These are phyloP conservation scores for Penicillium sp. DNA, from an alignment of 2,329 filamentous ascomycete genomes.

Conservation along the genomic window DNA sequence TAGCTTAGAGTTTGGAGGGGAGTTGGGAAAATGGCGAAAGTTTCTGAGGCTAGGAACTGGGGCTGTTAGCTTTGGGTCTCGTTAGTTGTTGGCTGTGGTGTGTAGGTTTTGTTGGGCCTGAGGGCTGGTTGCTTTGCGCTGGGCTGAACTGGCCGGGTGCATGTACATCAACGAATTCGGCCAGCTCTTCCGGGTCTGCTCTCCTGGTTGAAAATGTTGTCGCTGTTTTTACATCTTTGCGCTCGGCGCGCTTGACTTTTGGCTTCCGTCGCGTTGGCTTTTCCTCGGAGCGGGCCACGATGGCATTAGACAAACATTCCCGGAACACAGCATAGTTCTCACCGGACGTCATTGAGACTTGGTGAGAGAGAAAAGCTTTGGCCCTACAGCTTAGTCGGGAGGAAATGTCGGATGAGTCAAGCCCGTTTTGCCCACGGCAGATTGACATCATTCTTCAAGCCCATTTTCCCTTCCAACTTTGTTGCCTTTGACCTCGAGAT, in stretches of 20 bases:
- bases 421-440: constrained; percentile 4
- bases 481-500: neutral
- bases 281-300: constrained; percentile 54
- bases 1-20: constrained; percentile 56
- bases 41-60: constrained; percentile 60
- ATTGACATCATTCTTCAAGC: constrained; percentile 15
- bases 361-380: neutral
- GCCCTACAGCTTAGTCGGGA: neutral
- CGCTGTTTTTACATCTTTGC: constrained; percentile 9
- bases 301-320: constrained; percentile 61
- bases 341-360: constrained; percentile 18
- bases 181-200: constrained; percentile 56
- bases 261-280: constrained; percentile 28
- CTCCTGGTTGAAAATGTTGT: constrained; percentile 10
- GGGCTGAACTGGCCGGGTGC: neutral
- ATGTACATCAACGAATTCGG: constrained; percentile 64
- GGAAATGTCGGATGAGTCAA: neutral
- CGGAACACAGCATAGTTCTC: constrained; percentile 61
- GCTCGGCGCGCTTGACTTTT: constrained; percentile 16
- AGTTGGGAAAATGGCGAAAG: constrained; percentile 57
- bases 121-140: neutral
- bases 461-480: neutral
- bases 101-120: neutral
- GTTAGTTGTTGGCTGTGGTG: constrained; percentile 4
- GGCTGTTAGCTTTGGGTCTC: neutral